These are phyloP conservation scores for Babesia bovis DNA, from an alignment of 169 alveolate species.

Conservation along the genomic window DNA sequence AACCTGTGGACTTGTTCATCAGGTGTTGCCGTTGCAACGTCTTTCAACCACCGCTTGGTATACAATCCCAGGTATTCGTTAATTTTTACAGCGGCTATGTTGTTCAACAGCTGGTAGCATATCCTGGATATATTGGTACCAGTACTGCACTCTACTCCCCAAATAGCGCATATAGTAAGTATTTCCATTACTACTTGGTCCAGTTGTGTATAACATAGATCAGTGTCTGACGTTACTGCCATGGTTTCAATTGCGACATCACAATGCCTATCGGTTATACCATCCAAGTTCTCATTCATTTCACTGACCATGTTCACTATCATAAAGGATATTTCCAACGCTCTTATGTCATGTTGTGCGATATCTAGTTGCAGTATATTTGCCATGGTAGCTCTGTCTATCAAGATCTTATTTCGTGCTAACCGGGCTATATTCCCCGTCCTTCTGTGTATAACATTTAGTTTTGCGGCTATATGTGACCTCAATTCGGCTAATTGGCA, in stretches of 20 bases:
- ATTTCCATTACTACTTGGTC: neutral
- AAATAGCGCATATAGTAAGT: slow-evolving; percentile 20
- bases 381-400: neutral
- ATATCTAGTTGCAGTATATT: neutral
- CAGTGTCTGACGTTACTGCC: neutral
- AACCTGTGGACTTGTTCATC: slow-evolving; percentile 23
- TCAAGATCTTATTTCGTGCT: neutral
- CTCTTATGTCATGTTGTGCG: slow-evolving; percentile 2
- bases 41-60: no score
- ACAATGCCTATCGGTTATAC: neutral
- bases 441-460: slow-evolving; percentile 11
- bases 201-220: neutral
- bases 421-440: neutral
- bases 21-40: no score
- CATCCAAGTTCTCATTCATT: neutral
- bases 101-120: slow-evolving; percentile 28
- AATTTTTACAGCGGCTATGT: neutral
- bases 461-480: neutral
- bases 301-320: slow-evolving; percentile 6
- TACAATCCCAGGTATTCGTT: slow-evolving; percentile 10
- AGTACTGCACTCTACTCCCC: slow-evolving; percentile 28
- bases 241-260: slow-evolving; percentile 5
- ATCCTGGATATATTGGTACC: slow-evolving; percentile 22
- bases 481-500: slow-evolving; percentile 12
- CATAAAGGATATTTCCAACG: slow-evolving; percentile 20